These are phyloP conservation scores for Brassica cretica DNA, from an alignment of 345 rosid genomes.

Conservation along the genomic window DNA sequence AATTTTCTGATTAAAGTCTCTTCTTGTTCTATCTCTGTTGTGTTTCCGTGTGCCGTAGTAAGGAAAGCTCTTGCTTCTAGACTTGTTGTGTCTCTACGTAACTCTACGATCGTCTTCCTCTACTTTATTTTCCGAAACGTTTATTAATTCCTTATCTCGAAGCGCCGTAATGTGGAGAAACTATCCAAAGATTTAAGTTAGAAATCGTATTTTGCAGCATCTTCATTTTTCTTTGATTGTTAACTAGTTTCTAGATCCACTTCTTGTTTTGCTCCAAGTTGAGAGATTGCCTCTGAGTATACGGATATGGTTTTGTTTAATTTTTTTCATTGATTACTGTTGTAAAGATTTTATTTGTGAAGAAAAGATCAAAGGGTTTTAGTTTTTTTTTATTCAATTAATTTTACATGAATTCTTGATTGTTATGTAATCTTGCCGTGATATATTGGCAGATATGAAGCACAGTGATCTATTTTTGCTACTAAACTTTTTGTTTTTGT, in stretches of 20 bases:
- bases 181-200: slow-evolving; percentile 8
- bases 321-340: slow-evolving; percentile 30
- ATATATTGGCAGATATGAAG: no score
- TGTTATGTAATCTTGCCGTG: not conserved
- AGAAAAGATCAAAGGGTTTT: slow-evolving; percentile 21
- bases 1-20: no score
- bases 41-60: no score
- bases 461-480: no score
- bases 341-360: slow-evolving; percentile 47
- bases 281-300: slow-evolving; percentile 17
- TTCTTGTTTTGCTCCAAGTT: not conserved
- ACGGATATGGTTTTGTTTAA: not conserved
- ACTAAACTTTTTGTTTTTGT: no score
- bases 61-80: no score
- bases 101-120: no score
- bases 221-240: slow-evolving; percentile 36
- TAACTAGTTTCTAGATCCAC: slow-evolving; percentile 38
- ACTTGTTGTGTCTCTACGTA: no score
- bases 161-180: slow-evolving; percentile 36
- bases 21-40: no score
- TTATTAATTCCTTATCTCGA: slow-evolving; percentile 17
- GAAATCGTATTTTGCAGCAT: slow-evolving; percentile 17
- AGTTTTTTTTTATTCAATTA: no score
- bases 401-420: slow-evolving; percentile 46
- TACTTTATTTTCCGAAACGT: no score